These are phyloP conservation scores for Neocatenulostroma microsporum DNA, from an alignment of 2,329 filamentous ascomycete genomes.

Conservation along the genomic window DNA sequence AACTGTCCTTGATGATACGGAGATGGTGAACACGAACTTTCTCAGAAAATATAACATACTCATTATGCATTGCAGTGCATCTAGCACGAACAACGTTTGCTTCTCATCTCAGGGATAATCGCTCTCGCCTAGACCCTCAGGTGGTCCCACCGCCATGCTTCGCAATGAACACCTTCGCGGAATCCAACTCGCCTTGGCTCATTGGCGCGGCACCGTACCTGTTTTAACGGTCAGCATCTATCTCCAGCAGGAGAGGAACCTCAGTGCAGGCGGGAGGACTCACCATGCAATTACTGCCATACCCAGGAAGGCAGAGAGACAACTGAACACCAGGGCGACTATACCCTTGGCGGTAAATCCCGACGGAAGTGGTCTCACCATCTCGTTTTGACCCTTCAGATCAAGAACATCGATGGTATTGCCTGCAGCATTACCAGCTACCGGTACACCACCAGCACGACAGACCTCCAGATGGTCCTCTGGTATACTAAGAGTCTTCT, in stretches of 20 bases:
- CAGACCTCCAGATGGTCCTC: constrained; percentile 55
- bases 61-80: too few relatives aligned
- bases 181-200: constrained; percentile 19
- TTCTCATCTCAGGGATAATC: too few relatives aligned
- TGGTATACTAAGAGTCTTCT: constrained; percentile 54
- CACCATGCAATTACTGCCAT: constrained; percentile 62
- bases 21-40: too few relatives aligned
- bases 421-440: constrained; percentile 64
- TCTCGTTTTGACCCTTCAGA: constrained; percentile 52
- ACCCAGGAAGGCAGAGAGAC: constrained; percentile 60
- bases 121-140: too few relatives aligned
- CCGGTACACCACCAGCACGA: constrained; percentile 43
- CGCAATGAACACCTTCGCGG: constrained; percentile 20
- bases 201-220: constrained; percentile 30
- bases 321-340: constrained; percentile 66
- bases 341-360: constrained; percentile 67
- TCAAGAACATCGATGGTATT: constrained; percentile 59
- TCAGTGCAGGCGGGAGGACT: constrained; percentile 26
- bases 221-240: constrained; percentile 17
- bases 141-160: constrained; percentile 12
- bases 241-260: background rate
- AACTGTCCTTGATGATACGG: too few relatives aligned
- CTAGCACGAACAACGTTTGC: too few relatives aligned
- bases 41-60: too few relatives aligned
- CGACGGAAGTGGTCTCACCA: constrained; percentile 50